phyloP scores from a whole-genome alignment of 192 early-diverging fungal genomes.

The Thoreauomyces humboldtii region DNA sequence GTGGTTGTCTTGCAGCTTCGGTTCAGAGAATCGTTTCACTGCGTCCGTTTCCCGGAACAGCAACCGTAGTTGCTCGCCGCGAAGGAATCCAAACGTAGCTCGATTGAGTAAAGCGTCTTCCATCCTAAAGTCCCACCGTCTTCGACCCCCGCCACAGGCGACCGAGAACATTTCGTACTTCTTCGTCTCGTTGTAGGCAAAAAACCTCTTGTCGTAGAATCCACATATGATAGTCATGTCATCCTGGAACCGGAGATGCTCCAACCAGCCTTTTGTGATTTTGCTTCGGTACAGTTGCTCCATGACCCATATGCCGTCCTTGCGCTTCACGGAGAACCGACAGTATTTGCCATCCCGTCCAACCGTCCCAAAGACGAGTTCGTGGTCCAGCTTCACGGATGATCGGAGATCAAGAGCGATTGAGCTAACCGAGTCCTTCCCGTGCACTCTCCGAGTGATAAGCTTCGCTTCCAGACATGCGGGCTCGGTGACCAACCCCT shows the following conservation, averaged over 20 bases:
- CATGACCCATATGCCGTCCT: slow-evolving; percentile 16
- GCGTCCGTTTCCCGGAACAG: slow-evolving; percentile 34
- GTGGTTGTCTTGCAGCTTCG: slow-evolving; percentile 56
- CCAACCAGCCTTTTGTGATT: slow-evolving; percentile 77
- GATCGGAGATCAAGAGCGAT: slow-evolving; percentile 26
- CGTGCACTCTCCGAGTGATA: slow-evolving; percentile 43
- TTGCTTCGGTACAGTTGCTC: slow-evolving; percentile 58
- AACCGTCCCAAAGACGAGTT: slow-evolving; percentile 53
- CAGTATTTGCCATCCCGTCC: slow-evolving; percentile 67
- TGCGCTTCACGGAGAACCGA: slow-evolving; percentile 8
- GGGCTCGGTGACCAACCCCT: background rate
- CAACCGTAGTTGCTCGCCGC: slow-evolving; percentile 27
- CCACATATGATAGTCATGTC: slow-evolving; percentile 59
- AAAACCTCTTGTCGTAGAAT: slow-evolving; percentile 72
- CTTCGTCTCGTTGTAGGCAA: slow-evolving; percentile 67
- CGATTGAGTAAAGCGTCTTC: slow-evolving; percentile 46
- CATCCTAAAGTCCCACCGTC: slow-evolving; percentile 66
- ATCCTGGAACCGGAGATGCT: slow-evolving; percentile 47
- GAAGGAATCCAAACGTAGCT: slow-evolving; percentile 58
- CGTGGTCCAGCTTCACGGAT: slow-evolving; percentile 16
- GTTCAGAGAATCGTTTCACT: slow-evolving; percentile 44
- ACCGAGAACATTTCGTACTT: slow-evolving; percentile 67
- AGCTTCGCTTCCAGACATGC: slow-evolving; percentile 25
- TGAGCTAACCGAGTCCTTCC: slow-evolving; percentile 49
- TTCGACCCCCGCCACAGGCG: slow-evolving; percentile 70